phyloP scores from a whole-genome alignment of 2,329 filamentous ascomycete genomes.

The Calonectria hongkongensis region DNA sequence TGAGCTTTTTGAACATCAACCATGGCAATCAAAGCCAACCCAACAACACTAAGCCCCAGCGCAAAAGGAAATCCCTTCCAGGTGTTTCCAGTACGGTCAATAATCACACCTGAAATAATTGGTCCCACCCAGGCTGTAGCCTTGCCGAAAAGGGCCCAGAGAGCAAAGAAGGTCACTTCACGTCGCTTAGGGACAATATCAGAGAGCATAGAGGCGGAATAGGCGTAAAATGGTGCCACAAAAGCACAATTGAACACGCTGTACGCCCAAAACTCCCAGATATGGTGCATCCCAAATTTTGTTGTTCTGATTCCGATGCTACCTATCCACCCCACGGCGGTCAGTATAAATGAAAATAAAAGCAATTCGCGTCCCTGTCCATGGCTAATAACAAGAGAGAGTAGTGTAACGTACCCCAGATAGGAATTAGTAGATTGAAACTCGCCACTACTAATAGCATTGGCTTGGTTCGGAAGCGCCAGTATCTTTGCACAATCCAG shows the following conservation, averaged over 20 bases:
- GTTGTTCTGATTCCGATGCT: conserved; percentile 14
- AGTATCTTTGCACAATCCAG: conserved; percentile 12
- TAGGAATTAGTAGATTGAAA: conserved; percentile 10
- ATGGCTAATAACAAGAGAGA: accelerated
- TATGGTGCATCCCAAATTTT: neutral
- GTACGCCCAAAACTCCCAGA: conserved; percentile 16
- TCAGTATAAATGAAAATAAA: neutral
- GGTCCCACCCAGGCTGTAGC: conserved; percentile 11
- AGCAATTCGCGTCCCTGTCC: too few relatives aligned
- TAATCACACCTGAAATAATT: conserved; percentile 13
- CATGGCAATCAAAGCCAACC: neutral
- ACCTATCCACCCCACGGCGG: neutral
- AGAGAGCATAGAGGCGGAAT: conserved; percentile 11
- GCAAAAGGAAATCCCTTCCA: conserved; percentile 17
- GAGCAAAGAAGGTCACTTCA: conserved; percentile 14
- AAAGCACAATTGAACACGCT: conserved; percentile 15
- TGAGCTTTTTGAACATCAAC: conserved; percentile 7
- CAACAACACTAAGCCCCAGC: neutral
- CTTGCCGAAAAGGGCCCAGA: neutral
- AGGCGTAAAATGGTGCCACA: conserved; percentile 6
- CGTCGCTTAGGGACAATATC: conserved; percentile 12
- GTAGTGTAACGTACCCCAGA: neutral
- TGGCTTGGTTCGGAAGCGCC: conserved; percentile 12
- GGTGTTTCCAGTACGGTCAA: conserved; percentile 6
- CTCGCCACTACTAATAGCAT: conserved; percentile 12